A percentile compares a stretch with the other conserved stretches of the same genome.
These are phyloP conservation scores for Fusarium sp. DNA, from an alignment of 2,329 filamentous ascomycete species.

Conservation along the genomic window DNA sequence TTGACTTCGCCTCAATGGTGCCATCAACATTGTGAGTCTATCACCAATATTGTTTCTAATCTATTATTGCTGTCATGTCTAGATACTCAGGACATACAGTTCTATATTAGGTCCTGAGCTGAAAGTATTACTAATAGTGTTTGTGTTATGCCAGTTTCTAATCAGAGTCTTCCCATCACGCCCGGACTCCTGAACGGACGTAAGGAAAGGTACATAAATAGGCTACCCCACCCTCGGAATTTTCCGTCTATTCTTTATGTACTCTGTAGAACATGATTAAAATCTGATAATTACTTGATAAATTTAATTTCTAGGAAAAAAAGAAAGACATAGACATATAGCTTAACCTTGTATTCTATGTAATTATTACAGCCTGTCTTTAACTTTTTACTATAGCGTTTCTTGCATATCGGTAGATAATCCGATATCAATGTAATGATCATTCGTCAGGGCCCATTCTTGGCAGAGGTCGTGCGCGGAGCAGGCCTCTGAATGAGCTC, in stretches of 20 bases:
- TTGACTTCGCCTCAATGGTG: neutral
- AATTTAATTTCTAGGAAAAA: neutral
- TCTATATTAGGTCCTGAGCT: neutral
- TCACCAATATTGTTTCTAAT: neutral
- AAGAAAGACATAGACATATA: no score
- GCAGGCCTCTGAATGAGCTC: neutral
- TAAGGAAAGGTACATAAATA: neutral
- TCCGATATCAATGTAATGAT: neutral
- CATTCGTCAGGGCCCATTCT: neutral
- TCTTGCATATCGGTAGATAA: neutral
- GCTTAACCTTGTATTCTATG: no score
- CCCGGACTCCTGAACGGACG: neutral
- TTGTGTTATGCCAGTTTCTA: fast-evolving
- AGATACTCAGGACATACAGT: neutral
- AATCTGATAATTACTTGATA: neutral
- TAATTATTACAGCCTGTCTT: neutral
- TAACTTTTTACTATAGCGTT: no score
- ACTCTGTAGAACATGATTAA: neutral
- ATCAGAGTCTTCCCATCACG: neutral
- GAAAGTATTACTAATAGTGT: neutral
- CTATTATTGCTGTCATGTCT: fast-evolving
- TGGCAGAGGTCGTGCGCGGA: neutral
- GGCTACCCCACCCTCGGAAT: neutral
- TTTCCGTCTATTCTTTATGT: neutral
- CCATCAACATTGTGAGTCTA: neutral